These are phyloP conservation scores for Claviceps digitariae DNA, from an alignment of 2,329 filamentous ascomycete genomes.

Conservation along the genomic window DNA sequence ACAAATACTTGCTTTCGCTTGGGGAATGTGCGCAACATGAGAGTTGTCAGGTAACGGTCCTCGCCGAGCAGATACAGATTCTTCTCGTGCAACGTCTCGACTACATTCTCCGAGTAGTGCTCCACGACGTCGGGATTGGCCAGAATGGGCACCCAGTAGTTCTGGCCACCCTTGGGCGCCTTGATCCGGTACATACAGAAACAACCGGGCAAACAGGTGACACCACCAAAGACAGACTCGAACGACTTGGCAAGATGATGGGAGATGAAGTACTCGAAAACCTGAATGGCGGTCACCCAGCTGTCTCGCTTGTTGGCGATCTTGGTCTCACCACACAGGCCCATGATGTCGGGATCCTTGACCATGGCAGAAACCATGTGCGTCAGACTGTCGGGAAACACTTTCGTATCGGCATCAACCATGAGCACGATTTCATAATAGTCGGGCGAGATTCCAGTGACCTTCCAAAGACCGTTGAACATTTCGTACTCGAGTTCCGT, in stretches of 20 bases:
- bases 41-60: conserved; percentile 87
- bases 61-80: conserved; percentile 84
- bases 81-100: conserved; percentile 97
- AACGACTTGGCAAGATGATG: conserved; percentile 96
- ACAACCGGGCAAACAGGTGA: conserved; percentile 94
- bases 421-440: conserved; percentile 97
- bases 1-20: conserved; percentile 99
- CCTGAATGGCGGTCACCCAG: conserved; percentile 97
- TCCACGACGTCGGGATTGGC: conserved; percentile 98
- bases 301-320: conserved; percentile 94
- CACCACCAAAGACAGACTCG: conserved; percentile 96
- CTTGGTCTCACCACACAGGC: conserved; percentile 96
- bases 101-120: conserved; percentile 98
- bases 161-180: conserved; percentile 92
- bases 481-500: conserved; percentile 98
- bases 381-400: conserved; percentile 94
- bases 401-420: conserved; percentile 98
- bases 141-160: conserved; percentile 98
- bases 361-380: conserved; percentile 99
- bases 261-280: conserved; percentile 99
- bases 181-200: conserved; percentile 99
- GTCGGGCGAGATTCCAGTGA: conserved; percentile 94
- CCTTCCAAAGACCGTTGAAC: conserved; percentile 98
- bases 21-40: conserved; percentile 97
- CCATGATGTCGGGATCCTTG: conserved; percentile 98